Conservation (phyloP, 441 rosid genomes). For the Adansonia rubrostipa region DNA sequence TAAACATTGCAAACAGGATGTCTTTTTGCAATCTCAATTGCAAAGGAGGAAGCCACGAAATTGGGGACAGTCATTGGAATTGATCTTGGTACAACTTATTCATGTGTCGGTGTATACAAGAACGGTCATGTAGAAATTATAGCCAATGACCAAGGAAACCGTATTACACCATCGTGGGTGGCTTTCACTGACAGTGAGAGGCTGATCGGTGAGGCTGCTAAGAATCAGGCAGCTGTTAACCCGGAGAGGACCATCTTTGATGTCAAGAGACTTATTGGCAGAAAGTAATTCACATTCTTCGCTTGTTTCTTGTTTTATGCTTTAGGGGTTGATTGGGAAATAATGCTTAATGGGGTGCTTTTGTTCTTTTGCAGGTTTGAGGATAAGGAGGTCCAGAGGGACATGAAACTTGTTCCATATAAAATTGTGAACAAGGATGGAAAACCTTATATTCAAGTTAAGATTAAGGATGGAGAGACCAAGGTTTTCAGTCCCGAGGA, state of each 20-base stretch:
- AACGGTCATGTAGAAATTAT: constrained; percentile 97
- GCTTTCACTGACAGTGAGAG: constrained; percentile 93
- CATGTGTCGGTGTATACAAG: constrained; percentile 98
- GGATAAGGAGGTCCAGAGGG: constrained; percentile 94
- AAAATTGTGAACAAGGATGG: constrained; percentile 93
- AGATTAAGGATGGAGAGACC: constrained; percentile 90
- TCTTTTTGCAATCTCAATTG: constrained; percentile 63
- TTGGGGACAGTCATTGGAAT: constrained; percentile 96
- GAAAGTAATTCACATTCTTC: constrained; percentile 57
- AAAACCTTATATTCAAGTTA: constrained; percentile 91
- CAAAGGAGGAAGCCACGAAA: constrained; percentile 91
- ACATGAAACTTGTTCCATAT: constrained; percentile 89
- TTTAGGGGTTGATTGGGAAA: background rate
- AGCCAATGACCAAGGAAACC: constrained; percentile 99
- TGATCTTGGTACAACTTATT: constrained; percentile 91
- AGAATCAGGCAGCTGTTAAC: constrained; percentile 88
- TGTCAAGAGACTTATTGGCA: constrained; percentile 91
- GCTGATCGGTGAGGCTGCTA: constrained; percentile 95
- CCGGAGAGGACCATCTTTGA: constrained; percentile 84
- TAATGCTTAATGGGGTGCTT: constrained; percentile 18
- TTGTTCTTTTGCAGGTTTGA: constrained; percentile 55
- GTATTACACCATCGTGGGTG: constrained; percentile 97
- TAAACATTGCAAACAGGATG: constrained; percentile 48
- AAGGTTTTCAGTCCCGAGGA: constrained; percentile 97
- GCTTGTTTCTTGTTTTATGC: background rate